Percentiles rank a stretch among this genome's conserved stretches.
Evolutionary conservation across 805 yeast genomes (phyloP).

Genomic region (Maudiozyma saulgeensis): DNA sequence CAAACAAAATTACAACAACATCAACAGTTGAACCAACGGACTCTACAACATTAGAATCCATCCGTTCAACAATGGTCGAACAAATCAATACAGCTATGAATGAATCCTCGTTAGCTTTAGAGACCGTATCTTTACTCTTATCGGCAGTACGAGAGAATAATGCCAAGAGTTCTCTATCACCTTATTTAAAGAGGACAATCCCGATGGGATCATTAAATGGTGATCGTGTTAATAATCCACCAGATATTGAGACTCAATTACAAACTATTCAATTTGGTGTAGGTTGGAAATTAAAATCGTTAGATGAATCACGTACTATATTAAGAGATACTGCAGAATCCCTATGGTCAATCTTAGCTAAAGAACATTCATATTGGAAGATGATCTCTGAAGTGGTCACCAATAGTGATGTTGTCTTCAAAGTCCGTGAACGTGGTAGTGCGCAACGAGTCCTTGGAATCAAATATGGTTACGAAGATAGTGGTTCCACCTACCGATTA

Average conservation of each 20-base stretch:
- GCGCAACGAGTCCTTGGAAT: constrained; percentile 57
- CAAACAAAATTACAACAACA: not conserved
- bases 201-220: constrained; percentile 65
- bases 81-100: constrained; percentile 63
- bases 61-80: constrained; percentile 44
- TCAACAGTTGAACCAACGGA: not conserved
- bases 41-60: constrained; percentile 17
- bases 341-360: constrained; percentile 43
- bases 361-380: constrained; percentile 56
- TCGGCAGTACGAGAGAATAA: constrained; percentile 78
- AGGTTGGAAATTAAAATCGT: constrained; percentile 80
- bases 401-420: constrained; percentile 38
- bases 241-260: constrained; percentile 15
- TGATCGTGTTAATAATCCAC: constrained; percentile 26
- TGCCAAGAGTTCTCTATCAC: constrained; percentile 81
- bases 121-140: constrained; percentile 73
- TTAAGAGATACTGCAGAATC: constrained; percentile 43
- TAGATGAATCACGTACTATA: constrained; percentile 44
- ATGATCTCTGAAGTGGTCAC: constrained; percentile 25
- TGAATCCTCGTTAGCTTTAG: constrained; percentile 81
- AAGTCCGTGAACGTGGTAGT: constrained; percentile 47
- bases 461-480: constrained; percentile 84
- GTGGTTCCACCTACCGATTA: constrained; percentile 63
- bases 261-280: constrained; percentile 25
- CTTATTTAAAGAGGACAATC: constrained; percentile 62